Evolutionary conservation across 2,329 filamentous ascomycete genomes (phyloP).

Genomic region (Neospermospora avenae): DNA sequence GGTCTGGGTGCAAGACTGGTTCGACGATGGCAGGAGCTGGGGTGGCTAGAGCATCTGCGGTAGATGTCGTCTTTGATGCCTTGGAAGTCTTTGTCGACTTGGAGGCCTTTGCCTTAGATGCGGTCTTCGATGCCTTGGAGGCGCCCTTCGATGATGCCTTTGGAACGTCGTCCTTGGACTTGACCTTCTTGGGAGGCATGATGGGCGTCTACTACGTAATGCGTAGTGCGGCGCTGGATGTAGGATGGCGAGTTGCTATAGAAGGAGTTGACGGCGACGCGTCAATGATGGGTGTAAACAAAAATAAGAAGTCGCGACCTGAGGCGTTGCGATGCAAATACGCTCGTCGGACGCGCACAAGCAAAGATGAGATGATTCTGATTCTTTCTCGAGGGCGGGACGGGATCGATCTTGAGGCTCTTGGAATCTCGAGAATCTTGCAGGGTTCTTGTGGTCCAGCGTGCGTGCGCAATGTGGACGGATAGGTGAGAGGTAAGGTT

Average conservation of each 20-base stretch:
- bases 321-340: not conserved
- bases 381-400: too few relatives aligned
- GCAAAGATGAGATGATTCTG: not conserved
- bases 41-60: not conserved
- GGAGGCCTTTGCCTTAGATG: not conserved
- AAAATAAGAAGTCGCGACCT: not conserved
- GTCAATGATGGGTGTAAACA: not conserved
- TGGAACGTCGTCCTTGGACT: not conserved
- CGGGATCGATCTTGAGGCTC: not conserved
- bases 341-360: not conserved
- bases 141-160: not conserved
- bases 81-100: not conserved
- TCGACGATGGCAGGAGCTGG: not conserved
- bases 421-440: not conserved
- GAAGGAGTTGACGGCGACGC: not conserved
- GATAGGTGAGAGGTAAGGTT: not conserved
- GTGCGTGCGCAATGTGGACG: not conserved
- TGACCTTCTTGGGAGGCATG: slow-evolving; percentile 3
- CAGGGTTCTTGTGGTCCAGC: not conserved
- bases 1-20: not conserved
- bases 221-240: not conserved
- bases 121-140: not conserved
- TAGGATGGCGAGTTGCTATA: not conserved
- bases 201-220: not conserved
- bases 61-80: not conserved